phyloP scores from a whole-genome alignment of 768 basidiomycete genomes.

The Thelephora aurantiotincta region DNA sequence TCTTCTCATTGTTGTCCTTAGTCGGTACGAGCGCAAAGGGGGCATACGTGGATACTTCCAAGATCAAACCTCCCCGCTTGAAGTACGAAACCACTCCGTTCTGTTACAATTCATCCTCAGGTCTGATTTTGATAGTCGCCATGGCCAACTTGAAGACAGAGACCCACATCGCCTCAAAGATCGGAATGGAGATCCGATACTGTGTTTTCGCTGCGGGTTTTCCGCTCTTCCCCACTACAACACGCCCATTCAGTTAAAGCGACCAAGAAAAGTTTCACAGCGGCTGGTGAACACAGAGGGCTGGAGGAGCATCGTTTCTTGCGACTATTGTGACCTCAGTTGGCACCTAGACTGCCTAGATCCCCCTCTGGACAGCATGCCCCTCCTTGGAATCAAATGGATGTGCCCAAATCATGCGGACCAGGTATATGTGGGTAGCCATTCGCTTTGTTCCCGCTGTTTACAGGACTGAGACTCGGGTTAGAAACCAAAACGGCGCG shows the following conservation, averaged over 20 bases:
- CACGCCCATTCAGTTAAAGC: slow-evolving; percentile 36
- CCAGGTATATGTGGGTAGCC: slow-evolving; percentile 52
- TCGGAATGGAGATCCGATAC: slow-evolving; percentile 65
- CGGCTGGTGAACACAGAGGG: slow-evolving; percentile 30
- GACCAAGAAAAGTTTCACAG: slow-evolving; percentile 31
- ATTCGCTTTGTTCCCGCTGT: slow-evolving; percentile 1
- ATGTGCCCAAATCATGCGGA: slow-evolving; percentile 99
- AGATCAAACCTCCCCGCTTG: slow-evolving; percentile 59
- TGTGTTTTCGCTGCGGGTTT: slow-evolving; percentile 83
- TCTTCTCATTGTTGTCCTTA: slow-evolving; percentile 18
- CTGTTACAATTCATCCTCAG: slow-evolving; percentile 1
- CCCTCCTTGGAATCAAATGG: slow-evolving; percentile 85
- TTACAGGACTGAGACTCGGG: slow-evolving; percentile 8
- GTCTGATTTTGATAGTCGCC: slow-evolving; percentile 36
- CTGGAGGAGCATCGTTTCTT: slow-evolving; percentile 74
- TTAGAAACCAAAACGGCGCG: slow-evolving; percentile 68
- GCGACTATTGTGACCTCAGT: slow-evolving; percentile 88
- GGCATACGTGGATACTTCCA: slow-evolving; percentile 69
- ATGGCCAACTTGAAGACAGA: slow-evolving; percentile 81
- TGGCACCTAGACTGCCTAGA: slow-evolving; percentile 97
- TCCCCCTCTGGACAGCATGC: slow-evolving; percentile 79
- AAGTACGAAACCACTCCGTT: slow-evolving; percentile 44
- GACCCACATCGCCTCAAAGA: slow-evolving; percentile 83
- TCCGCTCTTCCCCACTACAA: slow-evolving; percentile 54
- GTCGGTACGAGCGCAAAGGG: slow-evolving; percentile 72